Base-by-base conservation (phyloP, 1,284 basidiomycete genomes). In the Earliella scabrosa region DNA sequence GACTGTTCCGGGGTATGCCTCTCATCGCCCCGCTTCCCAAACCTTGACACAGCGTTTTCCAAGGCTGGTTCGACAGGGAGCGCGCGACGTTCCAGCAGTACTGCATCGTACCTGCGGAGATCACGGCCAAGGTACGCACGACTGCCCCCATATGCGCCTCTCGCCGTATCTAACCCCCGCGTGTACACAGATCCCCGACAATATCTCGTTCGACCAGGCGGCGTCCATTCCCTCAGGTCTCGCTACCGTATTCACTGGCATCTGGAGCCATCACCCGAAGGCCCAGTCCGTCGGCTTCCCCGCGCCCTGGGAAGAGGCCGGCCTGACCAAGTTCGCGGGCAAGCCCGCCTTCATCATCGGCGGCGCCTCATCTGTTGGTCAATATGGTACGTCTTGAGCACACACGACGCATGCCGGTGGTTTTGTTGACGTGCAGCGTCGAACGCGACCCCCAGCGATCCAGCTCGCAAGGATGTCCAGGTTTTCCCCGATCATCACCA, bases 401-500 rank as follows among this genome's bases (percentile, higher is more conserved):
- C n/a, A n/a, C n/a, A n/a, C 32, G 20, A 0, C 20, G 16, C 36
- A 20, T 29, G 20, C 18, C 6, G 5, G 18, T 21, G 77, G n/a
- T n/a, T n/a, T n/a, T n/a, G n/a, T n/a, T n/a, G n/a, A n/a, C n/a
- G n/a, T n/a, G n/a, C n/a, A n/a, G n/a, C n/a, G n/a, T n/a, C n/a
- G 77, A n/a, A n/a, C n/a, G n/a, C n/a, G 13, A 6, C 24, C 11
- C 39, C 13, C 47, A 68, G 71, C 68, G 1, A 74, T 81, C 32
- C 81, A 84, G 65, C 63, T 81, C 20, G 77, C 77, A 13, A 75
- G 72, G 52, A 63, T 80, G 9, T 75, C 80, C 1, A 80, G 81
- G 0, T 81, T 82, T 67, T 75, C 73, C 4, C 75, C 75, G 5
- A 79, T 82, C 59, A 75, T 83, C 60, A 69, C 77, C 2, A 82